A percentile compares a stretch with the other conserved stretches of the same genome.
Evolutionary conservation across 192 early-diverging fungal genomes (phyloP).

Genomic region (Podochytrium sp.): DNA sequence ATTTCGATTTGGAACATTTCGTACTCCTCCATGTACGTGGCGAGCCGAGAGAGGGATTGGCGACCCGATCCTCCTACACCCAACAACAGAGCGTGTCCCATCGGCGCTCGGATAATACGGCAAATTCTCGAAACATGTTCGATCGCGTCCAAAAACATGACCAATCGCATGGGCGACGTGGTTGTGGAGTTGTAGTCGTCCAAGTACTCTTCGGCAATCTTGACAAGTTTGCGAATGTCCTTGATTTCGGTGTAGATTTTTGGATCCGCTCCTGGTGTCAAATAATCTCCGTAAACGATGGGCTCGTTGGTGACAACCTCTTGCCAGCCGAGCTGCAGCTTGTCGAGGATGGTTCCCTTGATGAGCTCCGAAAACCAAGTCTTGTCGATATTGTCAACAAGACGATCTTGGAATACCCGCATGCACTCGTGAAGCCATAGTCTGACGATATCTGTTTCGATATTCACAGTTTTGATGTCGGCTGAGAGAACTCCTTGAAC

Average conservation of each 20-base stretch:
- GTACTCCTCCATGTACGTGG: constrained; percentile 68
- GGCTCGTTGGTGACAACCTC: constrained; percentile 61
- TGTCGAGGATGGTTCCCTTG: constrained; percentile 46
- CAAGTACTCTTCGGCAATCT: constrained; percentile 62
- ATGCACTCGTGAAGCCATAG: constrained; percentile 64
- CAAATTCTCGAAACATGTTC: constrained; percentile 65
- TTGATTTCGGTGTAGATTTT: constrained; percentile 63
- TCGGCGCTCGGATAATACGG: constrained; percentile 61
- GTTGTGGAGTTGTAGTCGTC: constrained; percentile 67
- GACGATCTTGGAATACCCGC: constrained; percentile 64
- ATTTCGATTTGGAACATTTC: constrained; percentile 70
- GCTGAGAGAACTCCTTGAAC: constrained; percentile 60
- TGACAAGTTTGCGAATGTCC: constrained; percentile 58
- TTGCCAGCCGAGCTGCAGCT: constrained; percentile 49
- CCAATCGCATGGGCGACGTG: constrained; percentile 62
- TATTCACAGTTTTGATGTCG: constrained; percentile 50
- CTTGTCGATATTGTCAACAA: constrained; percentile 64
- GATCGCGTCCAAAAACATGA: constrained; percentile 68
- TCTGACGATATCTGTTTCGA: constrained; percentile 57
- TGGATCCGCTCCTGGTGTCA: constrained; percentile 60
- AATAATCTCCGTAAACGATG: constrained; percentile 62
- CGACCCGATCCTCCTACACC: constrained; percentile 68
- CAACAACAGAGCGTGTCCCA: constrained; percentile 58
- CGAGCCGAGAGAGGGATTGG: constrained; percentile 55
- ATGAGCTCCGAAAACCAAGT: constrained; percentile 58